Evolutionary conservation across 805 yeast genomes (phyloP), one percentile per base, ranked within the genome.

Genomic region (Candida incommunis): DNA sequence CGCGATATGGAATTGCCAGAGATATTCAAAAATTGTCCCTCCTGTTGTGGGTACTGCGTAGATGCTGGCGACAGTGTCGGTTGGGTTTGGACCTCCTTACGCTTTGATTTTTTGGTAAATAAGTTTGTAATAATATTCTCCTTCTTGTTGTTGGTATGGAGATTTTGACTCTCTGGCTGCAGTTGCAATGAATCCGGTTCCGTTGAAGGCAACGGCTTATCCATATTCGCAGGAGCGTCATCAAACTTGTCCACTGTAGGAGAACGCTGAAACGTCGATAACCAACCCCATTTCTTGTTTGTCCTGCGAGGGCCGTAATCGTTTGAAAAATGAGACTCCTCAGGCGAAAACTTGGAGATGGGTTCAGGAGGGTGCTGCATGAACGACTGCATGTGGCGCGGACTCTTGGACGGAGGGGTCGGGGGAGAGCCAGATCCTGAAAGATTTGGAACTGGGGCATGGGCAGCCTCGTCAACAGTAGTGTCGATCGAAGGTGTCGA

Each of bases 241-340:
- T 31, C 37, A 31, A 31, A 31, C 18, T n/a, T 7, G 18, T 31
- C 37, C 11, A 16, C 37, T 9, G 37, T 11, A 5, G 37, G 37
- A 16, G 37, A 31, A 11, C n/a, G 9, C 18, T 31, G 37, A 16
- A 31, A 31, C 11, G 37, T 11, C 27, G 27, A 25, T 13, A 25
- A 13, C 11, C 11, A 31, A 7, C 37, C 11, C 37, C 37, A 31
- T n/a, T 31, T 31, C 18, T n/a, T 7, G n/a, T 31, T 31, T 11
- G 5, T 31, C 18, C 18, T 31, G 37, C 37, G 37, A 31, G 37
- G 37, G n/a, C 37, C 37, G n/a, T 31, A 31, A 18, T 31, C 37
- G 18, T 18, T 18, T 5, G 37, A 11, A 16, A 31, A 31, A 5
- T 31, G 37, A 7, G 11, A 18, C 18, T 31, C 37, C 7, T 31